A percentile compares a stretch with the other conserved stretches of the same genome.
phyloP scores from a whole-genome alignment of 306 rosid species.

The Medicago arabica region DNA sequence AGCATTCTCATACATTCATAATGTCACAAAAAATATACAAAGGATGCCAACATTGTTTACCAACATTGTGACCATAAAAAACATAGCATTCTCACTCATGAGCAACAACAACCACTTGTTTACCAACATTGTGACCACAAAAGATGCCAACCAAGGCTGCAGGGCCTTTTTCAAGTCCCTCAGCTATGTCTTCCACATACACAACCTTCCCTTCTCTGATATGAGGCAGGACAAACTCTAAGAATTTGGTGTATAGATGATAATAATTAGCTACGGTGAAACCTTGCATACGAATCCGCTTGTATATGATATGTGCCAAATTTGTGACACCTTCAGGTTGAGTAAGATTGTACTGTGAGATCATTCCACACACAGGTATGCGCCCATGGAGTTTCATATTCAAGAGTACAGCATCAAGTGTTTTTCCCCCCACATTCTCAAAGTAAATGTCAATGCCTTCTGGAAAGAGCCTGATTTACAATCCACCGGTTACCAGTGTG shows the following conservation, averaged over 20 bases:
- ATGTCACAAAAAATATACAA: no score
- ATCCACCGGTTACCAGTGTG: neutral
- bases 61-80: neutral
- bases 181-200: slow-evolving; percentile 39
- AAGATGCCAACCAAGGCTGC: neutral
- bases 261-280: slow-evolving; percentile 2
- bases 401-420: slow-evolving; percentile 35
- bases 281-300: slow-evolving; percentile 35
- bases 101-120: neutral
- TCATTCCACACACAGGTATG: slow-evolving; percentile 33
- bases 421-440: slow-evolving; percentile 37
- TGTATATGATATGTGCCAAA: slow-evolving; percentile 29
- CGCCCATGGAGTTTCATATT: slow-evolving; percentile 34
- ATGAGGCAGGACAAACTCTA: slow-evolving; percentile 33
- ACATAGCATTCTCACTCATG: no score
- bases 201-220: slow-evolving; percentile 33
- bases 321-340: slow-evolving; percentile 31
- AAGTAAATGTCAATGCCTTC: slow-evolving; percentile 45
- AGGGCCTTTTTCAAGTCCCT: slow-evolving; percentile 34
- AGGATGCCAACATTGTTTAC: neutral
- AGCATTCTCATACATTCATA: no score
- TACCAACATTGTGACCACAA: neutral
- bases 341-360: slow-evolving; percentile 36
- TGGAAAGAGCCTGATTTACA: slow-evolving; percentile 30
- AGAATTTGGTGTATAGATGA: slow-evolving; percentile 34